These are phyloP conservation scores for Colletotrichum sublineola DNA, from an alignment of 2,329 filamentous ascomycete species.

Conservation along the genomic window DNA sequence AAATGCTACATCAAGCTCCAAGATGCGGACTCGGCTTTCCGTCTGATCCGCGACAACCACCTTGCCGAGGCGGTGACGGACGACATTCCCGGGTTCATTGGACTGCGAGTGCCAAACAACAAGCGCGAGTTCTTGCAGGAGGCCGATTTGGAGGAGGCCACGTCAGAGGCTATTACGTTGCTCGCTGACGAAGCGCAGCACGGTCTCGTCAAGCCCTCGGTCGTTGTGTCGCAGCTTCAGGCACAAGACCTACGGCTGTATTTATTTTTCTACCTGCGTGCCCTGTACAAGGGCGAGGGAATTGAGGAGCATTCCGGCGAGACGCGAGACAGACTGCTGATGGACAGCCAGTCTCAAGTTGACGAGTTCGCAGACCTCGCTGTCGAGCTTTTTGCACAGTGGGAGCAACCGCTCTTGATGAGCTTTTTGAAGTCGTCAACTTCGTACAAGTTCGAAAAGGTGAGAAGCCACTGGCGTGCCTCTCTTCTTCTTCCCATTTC, in stretches of 20 bases:
- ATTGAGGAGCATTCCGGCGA: conserved; percentile 67
- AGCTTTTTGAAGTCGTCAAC: conserved; percentile 88
- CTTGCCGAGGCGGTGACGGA: conserved; percentile 90
- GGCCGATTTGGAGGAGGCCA: conserved; percentile 81
- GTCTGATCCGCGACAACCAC: conserved; percentile 87
- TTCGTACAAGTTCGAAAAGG: conserved; percentile 87
- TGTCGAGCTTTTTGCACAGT: conserved; percentile 86
- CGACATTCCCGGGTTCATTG: conserved; percentile 89
- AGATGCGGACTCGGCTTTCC: conserved; percentile 90
- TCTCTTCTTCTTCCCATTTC: not conserved
- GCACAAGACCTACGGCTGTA: conserved; percentile 78
- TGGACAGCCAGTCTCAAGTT: conserved; percentile 77
- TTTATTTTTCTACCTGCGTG: conserved; percentile 91
- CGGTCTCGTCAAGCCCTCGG: conserved; percentile 82
- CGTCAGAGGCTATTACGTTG: conserved; percentile 85
- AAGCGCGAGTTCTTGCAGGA: conserved; percentile 75
- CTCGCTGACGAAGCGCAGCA: conserved; percentile 93
- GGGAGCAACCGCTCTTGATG: conserved; percentile 85
- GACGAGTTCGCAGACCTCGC: conserved; percentile 90
- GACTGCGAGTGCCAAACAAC: conserved; percentile 83
- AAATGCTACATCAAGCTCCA: conserved; percentile 91
- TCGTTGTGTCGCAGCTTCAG: conserved; percentile 84
- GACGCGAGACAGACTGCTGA: conserved; percentile 67
- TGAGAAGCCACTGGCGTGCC: conserved; percentile 45
- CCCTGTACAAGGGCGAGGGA: conserved; percentile 84